Evolutionary conservation across 1,139 yeast genomes (phyloP).

Genomic region (Diutina scorzettiae): DNA sequence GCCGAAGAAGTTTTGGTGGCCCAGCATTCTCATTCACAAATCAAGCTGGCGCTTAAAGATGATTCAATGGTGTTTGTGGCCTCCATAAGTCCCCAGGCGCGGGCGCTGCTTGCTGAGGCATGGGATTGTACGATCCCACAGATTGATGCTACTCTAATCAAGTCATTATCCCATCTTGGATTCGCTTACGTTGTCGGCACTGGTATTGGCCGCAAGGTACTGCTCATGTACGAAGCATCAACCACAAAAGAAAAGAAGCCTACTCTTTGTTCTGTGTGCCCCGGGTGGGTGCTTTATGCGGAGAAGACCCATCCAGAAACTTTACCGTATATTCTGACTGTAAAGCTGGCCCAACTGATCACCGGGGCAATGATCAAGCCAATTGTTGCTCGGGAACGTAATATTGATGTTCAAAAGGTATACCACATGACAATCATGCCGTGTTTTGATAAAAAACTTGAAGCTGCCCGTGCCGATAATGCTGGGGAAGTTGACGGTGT

Average conservation of each 20-base stretch:
- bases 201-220: conserved; percentile 64
- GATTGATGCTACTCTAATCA: conserved; percentile 49
- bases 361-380: conserved; percentile 69
- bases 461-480: conserved; percentile 57
- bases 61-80: conserved; percentile 43
- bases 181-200: conserved; percentile 75
- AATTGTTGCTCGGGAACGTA: conserved; percentile 32
- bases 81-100: conserved; percentile 75
- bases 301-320: conserved; percentile 91
- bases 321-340: conserved; percentile 45
- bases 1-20: conserved; percentile 91
- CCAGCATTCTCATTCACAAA: conserved; percentile 77
- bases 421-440: conserved; percentile 91
- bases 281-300: conserved; percentile 94
- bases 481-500: conserved; percentile 80
- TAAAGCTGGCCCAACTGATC: conserved; percentile 88
- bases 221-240: conserved; percentile 47
- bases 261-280: conserved; percentile 60
- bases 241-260: conserved; percentile 24
- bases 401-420: conserved; percentile 25
- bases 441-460: conserved; percentile 91
- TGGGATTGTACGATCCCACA: conserved; percentile 38
- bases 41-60: conserved; percentile 42
- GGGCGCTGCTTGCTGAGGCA: conserved; percentile 74
- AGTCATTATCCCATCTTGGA: conserved; percentile 52